Evolutionary conservation across 495 filamentous ascomycete genomes (phyloP).

Genomic region (Pyrenula aspistea): DNA sequence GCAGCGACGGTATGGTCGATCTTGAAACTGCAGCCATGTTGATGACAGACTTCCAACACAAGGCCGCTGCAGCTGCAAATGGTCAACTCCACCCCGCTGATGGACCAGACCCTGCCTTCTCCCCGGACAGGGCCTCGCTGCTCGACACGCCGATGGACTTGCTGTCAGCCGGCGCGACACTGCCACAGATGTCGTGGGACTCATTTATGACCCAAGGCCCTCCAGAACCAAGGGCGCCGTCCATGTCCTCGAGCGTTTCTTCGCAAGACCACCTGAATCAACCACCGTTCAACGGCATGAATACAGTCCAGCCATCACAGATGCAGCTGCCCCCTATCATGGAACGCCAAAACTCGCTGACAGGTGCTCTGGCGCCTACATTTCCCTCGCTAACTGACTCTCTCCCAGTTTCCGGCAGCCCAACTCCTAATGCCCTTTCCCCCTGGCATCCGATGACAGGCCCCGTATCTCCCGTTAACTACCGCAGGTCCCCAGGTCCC

Average conservation of each 20-base stretch:
- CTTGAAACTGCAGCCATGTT: slow-evolving; percentile 97
- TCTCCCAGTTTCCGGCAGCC: slow-evolving; percentile 54
- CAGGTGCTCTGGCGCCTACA: slow-evolving; percentile 46
- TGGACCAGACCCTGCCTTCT: slow-evolving; percentile 58
- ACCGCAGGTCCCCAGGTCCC: slow-evolving; percentile 54
- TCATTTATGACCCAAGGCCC: slow-evolving; percentile 55
- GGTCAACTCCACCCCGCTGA: slow-evolving; percentile 60
- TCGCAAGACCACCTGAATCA: slow-evolving; percentile 54
- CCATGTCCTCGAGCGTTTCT: slow-evolving; percentile 50
- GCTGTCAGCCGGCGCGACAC: slow-evolving; percentile 59
- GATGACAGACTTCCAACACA: slow-evolving; percentile 97
- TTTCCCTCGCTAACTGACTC: slow-evolving; percentile 60
- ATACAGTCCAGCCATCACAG: slow-evolving; percentile 39
- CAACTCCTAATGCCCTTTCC: slow-evolving; percentile 70
- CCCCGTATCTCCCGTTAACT: slow-evolving; percentile 59
- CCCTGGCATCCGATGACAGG: slow-evolving; percentile 65
- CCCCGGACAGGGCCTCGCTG: slow-evolving; percentile 52
- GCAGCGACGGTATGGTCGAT: slow-evolving; percentile 90
- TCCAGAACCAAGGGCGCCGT: slow-evolving; percentile 54
- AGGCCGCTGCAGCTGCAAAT: slow-evolving; percentile 77
- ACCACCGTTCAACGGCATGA: slow-evolving; percentile 40
- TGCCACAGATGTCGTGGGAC: slow-evolving; percentile 88
- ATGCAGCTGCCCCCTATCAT: slow-evolving; percentile 54
- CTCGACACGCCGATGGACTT: slow-evolving; percentile 64
- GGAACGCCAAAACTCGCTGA: slow-evolving; percentile 46